Evolutionary conservation across 352 stramenopile species (phyloP).

Genomic region (Phytophthora megakarya): DNA sequence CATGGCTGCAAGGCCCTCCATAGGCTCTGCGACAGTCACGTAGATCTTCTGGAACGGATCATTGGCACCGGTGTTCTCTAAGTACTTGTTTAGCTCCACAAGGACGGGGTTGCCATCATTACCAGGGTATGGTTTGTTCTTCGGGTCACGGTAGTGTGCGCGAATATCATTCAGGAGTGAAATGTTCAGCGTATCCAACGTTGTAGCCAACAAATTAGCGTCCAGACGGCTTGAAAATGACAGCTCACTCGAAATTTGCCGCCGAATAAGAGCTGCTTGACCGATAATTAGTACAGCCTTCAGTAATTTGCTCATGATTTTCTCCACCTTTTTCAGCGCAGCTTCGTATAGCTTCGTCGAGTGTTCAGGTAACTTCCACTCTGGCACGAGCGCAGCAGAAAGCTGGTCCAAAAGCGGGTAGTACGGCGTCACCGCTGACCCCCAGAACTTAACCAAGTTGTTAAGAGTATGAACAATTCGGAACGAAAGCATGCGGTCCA

Average conservation of each 20-base stretch:
- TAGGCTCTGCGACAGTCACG: constrained; percentile 89
- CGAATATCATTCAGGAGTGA: constrained; percentile 90
- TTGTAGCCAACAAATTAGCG: constrained; percentile 90
- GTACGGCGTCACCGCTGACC: constrained; percentile 88
- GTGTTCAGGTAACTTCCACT: constrained; percentile 91
- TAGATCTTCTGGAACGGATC: constrained; percentile 96
- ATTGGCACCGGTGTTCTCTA: constrained; percentile 91
- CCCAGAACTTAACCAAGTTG: constrained; percentile 94
- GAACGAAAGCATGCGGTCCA: constrained; percentile 94
- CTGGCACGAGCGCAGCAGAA: constrained; percentile 75
- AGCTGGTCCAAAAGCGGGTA: constrained; percentile 90
- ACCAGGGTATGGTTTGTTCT: constrained; percentile 81
- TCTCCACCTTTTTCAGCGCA: constrained; percentile 93
- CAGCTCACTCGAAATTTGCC: constrained; percentile 92
- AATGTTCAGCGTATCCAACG: constrained; percentile 91
- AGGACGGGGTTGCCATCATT: constrained; percentile 84
- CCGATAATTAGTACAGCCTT: constrained; percentile 94
- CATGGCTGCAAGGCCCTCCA: constrained; percentile 90
- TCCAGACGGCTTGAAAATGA: constrained; percentile 91
- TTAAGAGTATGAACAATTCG: constrained; percentile 93
- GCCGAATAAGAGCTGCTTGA: constrained; percentile 93
- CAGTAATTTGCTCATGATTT: constrained; percentile 93
- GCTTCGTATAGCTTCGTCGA: constrained; percentile 86
- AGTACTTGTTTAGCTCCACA: constrained; percentile 90
- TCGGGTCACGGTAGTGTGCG: constrained; percentile 83